Evolutionary conservation across 2,329 filamentous ascomycete genomes (phyloP), one percentile per base, ranked within the genome.

Genomic region (Metarhizium robertsii): DNA sequence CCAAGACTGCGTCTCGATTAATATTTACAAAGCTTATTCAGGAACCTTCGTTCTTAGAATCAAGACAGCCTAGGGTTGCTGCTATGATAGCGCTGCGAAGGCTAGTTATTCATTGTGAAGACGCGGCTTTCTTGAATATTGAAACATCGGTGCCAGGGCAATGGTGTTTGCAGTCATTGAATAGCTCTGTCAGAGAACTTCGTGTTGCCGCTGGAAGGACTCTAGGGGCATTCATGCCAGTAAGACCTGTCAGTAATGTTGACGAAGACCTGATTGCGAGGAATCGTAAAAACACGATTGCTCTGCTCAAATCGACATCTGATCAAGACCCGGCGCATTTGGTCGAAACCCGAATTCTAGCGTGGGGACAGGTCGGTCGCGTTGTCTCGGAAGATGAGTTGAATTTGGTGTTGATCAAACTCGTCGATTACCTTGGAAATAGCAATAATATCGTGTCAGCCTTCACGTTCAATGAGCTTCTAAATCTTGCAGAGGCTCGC

Each of bases 371-470:
- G 65, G 77, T 96, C 51, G 92, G 90, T 58, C 86, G 84, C 56
- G 79, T 86, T 10, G 86, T 88, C 48, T 80, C 83, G 16, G 89
- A 94, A 59, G 84, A 92, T 59, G 90, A 96, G 66, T 80, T 96
- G 55, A 94, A 94, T 62, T 81, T 96, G 53, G 87, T 94, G 25
- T 75, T 99, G 34, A 79, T 95, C 55, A 85, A 88, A 61, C 79
- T 97, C 6, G 78, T 96, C 8, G 88, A 95, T 56, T 96, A 94
- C 66, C 76, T 97, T 8, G 92, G 92, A 7, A 87, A 94, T 71
- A 77, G 81, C 46, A 96, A 95, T 67, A 81, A 83, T 43, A 80
- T 96, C 36, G 77, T 95, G 8, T 90, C 86, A 53, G 87, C 86
- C 4, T 81, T 91, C 60, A 90, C 92, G 3, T 94, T 91, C 67